Evolutionary conservation across 345 rosid species (phyloP).

Genomic region (Viola odorata): DNA sequence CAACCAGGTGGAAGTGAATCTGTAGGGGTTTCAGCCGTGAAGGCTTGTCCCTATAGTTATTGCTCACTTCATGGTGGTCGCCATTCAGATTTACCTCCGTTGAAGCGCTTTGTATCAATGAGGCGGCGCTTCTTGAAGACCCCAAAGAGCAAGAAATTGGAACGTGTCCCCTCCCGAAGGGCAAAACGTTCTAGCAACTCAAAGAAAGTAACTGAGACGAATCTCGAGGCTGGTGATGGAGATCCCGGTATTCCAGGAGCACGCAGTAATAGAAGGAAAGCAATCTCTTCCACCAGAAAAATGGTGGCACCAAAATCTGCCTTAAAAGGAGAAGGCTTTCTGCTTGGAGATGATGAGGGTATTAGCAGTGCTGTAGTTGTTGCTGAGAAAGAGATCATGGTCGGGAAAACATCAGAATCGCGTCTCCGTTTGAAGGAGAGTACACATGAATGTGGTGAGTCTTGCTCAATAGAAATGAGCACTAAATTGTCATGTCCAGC

Average conservation of each 20-base stretch:
- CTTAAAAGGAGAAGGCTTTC: neutral
- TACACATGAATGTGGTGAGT: too few species aligned
- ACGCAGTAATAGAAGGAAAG: slow-evolving; percentile 1
- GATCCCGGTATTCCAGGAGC: slow-evolving; percentile 16
- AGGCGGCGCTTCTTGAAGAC: slow-evolving; percentile 44
- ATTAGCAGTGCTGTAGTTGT: neutral
- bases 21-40: slow-evolving; percentile 22
- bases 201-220: slow-evolving; percentile 26
- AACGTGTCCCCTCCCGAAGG: slow-evolving; percentile 24
- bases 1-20: slow-evolving; percentile 29
- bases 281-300: slow-evolving; percentile 4
- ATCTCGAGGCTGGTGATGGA: neutral
- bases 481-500: too few species aligned
- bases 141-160: slow-evolving; percentile 44
- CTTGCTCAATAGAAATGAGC: too few species aligned
- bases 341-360: slow-evolving; percentile 2
- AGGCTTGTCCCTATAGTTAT: slow-evolving; percentile 64
- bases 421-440: too few species aligned
- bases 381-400: neutral
- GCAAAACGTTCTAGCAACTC: slow-evolving; percentile 26
- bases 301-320: neutral
- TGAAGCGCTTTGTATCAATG: slow-evolving; percentile 59
- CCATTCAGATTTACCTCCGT: slow-evolving; percentile 43
- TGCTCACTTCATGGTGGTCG: slow-evolving; percentile 85
- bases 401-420: too few species aligned